Conservation (phyloP, 2,329 filamentous ascomycete species). For the Coniella lustricola region DNA sequence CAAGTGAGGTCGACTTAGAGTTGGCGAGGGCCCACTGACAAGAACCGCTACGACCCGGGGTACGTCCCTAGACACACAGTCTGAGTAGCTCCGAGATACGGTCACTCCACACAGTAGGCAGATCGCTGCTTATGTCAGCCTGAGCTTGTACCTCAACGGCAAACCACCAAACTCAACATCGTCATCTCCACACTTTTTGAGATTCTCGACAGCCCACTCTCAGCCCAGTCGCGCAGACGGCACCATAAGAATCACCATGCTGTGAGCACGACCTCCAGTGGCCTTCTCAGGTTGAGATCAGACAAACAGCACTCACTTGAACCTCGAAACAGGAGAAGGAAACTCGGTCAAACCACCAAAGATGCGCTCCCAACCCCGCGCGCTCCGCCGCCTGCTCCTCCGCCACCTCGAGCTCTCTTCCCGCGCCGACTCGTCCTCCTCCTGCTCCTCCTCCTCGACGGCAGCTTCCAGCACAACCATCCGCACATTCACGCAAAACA, state of each 20-base stretch:
- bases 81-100: too few species aligned
- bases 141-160: neutral
- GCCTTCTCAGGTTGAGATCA: too few species aligned
- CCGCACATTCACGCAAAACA: conserved; percentile 52
- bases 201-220: neutral
- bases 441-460: too few species aligned
- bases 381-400: conserved; percentile 28
- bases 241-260: too few species aligned
- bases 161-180: neutral
- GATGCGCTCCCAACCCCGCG: conserved; percentile 21
- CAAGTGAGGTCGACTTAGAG: neutral
- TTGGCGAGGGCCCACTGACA: neutral
- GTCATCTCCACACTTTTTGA: neutral
- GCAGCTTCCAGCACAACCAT: conserved; percentile 3
- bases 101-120: neutral
- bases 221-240: too few species aligned
- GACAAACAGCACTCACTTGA: too few species aligned
- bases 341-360: neutral
- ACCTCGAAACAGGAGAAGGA: neutral
- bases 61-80: too few species aligned
- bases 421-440: conserved; percentile 12
- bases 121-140: conserved; percentile 2
- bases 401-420: conserved; percentile 12
- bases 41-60: too few species aligned
- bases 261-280: too few species aligned